These are phyloP conservation scores for Thalassiosira livingstoniorum DNA, from an alignment of 352 stramenopile species.

Conservation along the genomic window DNA sequence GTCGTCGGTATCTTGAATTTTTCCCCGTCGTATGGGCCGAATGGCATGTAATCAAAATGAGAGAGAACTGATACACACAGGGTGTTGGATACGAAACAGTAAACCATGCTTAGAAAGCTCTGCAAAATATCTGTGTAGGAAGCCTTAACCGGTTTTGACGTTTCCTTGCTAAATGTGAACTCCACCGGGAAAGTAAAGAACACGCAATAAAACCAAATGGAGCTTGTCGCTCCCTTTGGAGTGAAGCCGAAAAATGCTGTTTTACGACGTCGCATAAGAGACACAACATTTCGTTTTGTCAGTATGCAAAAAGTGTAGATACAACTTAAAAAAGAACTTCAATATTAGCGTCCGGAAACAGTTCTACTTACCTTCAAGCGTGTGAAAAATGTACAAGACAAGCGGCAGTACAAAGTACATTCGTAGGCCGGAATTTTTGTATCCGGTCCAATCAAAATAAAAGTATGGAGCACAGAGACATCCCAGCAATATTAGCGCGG, in stretches of 20 bases:
- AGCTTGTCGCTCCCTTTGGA: background rate
- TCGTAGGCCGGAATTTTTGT: background rate
- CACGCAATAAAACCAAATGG: background rate
- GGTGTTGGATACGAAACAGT: background rate
- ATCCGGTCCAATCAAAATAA: background rate
- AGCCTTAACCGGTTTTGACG: background rate
- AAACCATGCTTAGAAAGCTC: background rate
- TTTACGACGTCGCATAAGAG: too few relatives aligned
- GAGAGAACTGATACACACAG: background rate
- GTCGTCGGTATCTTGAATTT: background rate
- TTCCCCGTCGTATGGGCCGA: background rate
- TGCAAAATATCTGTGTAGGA: background rate
- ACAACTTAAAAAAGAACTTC: background rate
- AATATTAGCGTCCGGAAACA: background rate
- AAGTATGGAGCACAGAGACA: background rate
- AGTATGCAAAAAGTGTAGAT: background rate
- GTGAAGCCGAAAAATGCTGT: background rate
- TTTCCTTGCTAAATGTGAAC: background rate
- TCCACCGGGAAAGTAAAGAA: constrained; percentile 3
- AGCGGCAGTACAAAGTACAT: background rate
- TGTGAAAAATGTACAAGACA: background rate
- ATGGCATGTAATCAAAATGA: constrained; percentile 6
- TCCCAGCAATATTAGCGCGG: too few relatives aligned
- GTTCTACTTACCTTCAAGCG: background rate
- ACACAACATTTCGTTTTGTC: too few relatives aligned